phyloP scores from a whole-genome alignment of 257 asterid species.

The Hygrophila difformis region DNA sequence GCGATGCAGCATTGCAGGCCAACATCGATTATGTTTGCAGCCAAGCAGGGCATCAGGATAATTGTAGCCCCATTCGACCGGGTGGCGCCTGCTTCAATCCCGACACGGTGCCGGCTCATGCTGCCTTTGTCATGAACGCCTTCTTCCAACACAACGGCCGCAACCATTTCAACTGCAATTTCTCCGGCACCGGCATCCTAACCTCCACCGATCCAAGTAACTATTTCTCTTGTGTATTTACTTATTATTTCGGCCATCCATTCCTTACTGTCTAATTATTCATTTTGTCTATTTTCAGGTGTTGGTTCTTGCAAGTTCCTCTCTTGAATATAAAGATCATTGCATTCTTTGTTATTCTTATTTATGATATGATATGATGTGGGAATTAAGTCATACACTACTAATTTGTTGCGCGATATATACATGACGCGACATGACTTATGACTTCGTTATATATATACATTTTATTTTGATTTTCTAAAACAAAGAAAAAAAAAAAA shows the following conservation, averaged over 20 bases:
- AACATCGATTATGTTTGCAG: slow-evolving; percentile 55
- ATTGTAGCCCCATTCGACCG: slow-evolving; percentile 43
- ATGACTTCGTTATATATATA: no score
- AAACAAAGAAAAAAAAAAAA: no score
- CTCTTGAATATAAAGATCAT: background rate
- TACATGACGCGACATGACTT: no score
- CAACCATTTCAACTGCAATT: slow-evolving; percentile 45
- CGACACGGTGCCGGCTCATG: slow-evolving; percentile 44
- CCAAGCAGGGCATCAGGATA: slow-evolving; percentile 42
- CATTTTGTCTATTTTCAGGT: no score
- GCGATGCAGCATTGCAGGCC: slow-evolving; percentile 36
- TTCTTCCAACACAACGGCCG: slow-evolving; percentile 57
- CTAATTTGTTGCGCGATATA: no score
- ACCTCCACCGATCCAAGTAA: slow-evolving; percentile 52
- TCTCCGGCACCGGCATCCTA: slow-evolving; percentile 39
- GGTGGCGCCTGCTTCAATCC: slow-evolving; percentile 67
- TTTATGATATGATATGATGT: no score
- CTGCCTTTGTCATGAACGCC: slow-evolving; percentile 55
- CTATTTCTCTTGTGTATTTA: slow-evolving; percentile 3
- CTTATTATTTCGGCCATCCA: no score
- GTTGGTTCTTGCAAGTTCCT: no score
- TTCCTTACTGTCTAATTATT: no score
- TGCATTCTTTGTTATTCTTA: no score
- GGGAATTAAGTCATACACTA: no score
- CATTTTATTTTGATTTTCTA: no score